phyloP scores from a whole-genome alignment of 257 asterid species.

The Marsdenia floribunda region DNA sequence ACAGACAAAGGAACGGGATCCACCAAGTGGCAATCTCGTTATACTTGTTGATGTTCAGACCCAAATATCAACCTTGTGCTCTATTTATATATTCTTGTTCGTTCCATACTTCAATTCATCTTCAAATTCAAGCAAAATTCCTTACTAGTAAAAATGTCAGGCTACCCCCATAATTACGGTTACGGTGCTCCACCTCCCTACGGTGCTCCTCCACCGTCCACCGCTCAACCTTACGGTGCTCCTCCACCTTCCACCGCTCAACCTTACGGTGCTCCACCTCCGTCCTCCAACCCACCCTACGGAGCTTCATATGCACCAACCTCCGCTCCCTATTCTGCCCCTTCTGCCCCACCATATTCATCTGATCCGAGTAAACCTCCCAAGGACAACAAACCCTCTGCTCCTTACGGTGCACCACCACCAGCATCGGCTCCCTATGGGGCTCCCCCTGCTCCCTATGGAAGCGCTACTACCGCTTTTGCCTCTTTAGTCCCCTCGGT shows the following conservation, averaged over 20 bases:
- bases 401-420: conserved; percentile 18
- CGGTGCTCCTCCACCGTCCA: conserved; percentile 22
- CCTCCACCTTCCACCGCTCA: conserved; percentile 30
- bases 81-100: not conserved
- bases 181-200: conserved; percentile 24
- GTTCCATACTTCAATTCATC: no score
- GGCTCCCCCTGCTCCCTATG: conserved; percentile 40
- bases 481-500: conserved; percentile 61
- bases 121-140: conserved; percentile 1
- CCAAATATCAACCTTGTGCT: not conserved
- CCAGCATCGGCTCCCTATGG: conserved; percentile 26
- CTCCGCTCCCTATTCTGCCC: conserved; percentile 8
- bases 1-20: not conserved
- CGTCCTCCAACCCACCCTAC: conserved; percentile 22
- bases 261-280: conserved; percentile 24
- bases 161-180: conserved; percentile 42
- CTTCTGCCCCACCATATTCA: conserved; percentile 18
- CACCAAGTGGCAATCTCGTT: not conserved
- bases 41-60: not conserved
- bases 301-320: conserved; percentile 16
- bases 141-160: conserved; percentile 38
- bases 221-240: conserved; percentile 22
- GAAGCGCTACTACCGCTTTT: conserved; percentile 54
- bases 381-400: conserved; percentile 19
- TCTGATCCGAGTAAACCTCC: conserved; percentile 41